Percentiles rank a stretch among this genome's conserved stretches.
These are phyloP conservation scores for Diaporthe destruens DNA, from an alignment of 2,329 filamentous ascomycete species.

Conservation along the genomic window DNA sequence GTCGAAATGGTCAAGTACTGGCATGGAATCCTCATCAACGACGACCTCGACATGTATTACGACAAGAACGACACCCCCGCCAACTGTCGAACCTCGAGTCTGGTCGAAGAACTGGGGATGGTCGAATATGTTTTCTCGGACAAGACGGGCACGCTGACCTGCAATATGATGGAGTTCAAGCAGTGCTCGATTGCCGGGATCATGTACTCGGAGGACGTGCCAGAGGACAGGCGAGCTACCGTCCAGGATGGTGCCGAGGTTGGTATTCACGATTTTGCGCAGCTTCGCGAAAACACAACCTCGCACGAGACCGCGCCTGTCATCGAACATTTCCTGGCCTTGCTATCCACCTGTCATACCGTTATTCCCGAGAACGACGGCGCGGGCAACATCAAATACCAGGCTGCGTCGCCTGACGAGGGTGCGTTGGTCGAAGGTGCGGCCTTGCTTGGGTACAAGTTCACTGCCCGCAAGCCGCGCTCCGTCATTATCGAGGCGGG, in stretches of 20 bases:
- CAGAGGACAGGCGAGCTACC: slow-evolving; percentile 87
- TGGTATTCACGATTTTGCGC: slow-evolving; percentile 87
- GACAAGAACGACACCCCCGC: slow-evolving; percentile 95
- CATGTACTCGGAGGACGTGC: slow-evolving; percentile 91
- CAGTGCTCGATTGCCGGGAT: slow-evolving; percentile 94
- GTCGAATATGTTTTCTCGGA: slow-evolving; percentile 99
- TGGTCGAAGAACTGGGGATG: slow-evolving; percentile 97
- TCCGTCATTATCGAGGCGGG: slow-evolving; percentile 86
- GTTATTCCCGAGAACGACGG: slow-evolving; percentile 93
- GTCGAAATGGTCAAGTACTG: slow-evolving; percentile 98
- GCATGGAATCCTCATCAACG: slow-evolving; percentile 97
- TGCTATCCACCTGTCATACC: slow-evolving; percentile 93
- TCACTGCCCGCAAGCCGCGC: slow-evolving; percentile 89
- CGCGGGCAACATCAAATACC: slow-evolving; percentile 89
- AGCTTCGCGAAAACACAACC: slow-evolving; percentile 76
- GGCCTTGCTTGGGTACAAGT: slow-evolving; percentile 85
- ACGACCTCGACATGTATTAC: slow-evolving; percentile 98
- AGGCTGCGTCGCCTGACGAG: slow-evolving; percentile 96
- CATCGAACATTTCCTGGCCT: slow-evolving; percentile 84
- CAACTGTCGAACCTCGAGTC: slow-evolving; percentile 93
- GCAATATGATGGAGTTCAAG: slow-evolving; percentile 98
- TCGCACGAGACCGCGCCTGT: slow-evolving; percentile 63
- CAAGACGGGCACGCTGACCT: slow-evolving; percentile 97
- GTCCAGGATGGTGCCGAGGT: slow-evolving; percentile 82
- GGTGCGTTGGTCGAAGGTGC: slow-evolving; percentile 96